A percentile compares a stretch with the other conserved stretches of the same genome.
phyloP scores from a whole-genome alignment of 495 filamentous ascomycete species.

The Aspergillus asperescens region DNA sequence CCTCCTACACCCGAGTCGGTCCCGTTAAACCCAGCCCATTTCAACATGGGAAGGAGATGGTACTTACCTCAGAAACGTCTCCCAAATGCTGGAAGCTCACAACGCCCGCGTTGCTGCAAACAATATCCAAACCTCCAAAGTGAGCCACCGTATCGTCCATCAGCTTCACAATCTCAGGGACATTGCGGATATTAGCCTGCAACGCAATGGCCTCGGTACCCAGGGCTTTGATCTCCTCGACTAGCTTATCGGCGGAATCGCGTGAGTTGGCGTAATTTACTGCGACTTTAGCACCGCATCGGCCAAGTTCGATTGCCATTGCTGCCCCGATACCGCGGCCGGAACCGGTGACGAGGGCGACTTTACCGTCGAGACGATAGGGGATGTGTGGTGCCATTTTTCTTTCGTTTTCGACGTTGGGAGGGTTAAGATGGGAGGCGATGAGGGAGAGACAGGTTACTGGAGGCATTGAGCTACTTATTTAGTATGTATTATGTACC shows the following conservation, averaged over 20 bases:
- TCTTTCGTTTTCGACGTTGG: background rate
- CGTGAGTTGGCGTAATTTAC: conserved; percentile 39
- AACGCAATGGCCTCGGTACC: conserved; percentile 42
- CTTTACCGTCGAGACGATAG: conserved; percentile 9
- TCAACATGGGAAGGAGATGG: background rate
- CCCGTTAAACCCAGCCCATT: background rate
- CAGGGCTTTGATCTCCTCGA: conserved; percentile 37
- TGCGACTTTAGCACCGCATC: conserved; percentile 34
- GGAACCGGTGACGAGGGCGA: conserved; percentile 8
- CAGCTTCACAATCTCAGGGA: conserved; percentile 32
- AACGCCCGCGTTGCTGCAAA: conserved; percentile 55
- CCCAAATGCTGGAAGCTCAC: conserved; percentile 47
- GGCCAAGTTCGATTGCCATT: conserved; percentile 29
- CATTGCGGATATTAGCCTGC: conserved; percentile 43
- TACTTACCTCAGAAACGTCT: conserved; percentile 55
- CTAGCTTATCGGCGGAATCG: conserved; percentile 37
- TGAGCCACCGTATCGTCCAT: conserved; percentile 53
- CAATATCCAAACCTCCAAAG: conserved; percentile 71
- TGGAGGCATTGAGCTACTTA: background rate
- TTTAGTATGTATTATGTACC: background rate
- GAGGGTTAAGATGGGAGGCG: background rate
- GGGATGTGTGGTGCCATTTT: background rate
- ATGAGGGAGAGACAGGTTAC: background rate
- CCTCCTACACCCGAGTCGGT: conserved; percentile 22
- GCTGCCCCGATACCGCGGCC: conserved; percentile 23